These are phyloP conservation scores for Lachancea mirantina DNA, from an alignment of 805 yeast genomes.

Conservation along the genomic window DNA sequence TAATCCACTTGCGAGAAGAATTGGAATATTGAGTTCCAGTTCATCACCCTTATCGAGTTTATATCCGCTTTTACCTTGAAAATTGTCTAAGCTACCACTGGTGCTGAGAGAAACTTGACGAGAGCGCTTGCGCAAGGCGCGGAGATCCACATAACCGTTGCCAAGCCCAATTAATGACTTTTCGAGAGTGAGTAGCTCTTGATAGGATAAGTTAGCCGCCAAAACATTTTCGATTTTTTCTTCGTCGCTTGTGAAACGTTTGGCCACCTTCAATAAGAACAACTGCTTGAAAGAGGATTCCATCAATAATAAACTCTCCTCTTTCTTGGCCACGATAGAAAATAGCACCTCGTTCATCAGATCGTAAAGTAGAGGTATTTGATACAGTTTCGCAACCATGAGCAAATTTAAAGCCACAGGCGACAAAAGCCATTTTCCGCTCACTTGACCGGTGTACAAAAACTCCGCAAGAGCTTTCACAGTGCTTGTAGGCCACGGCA, in stretches of 20 bases:
- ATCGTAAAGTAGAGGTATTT: slow-evolving; percentile 63
- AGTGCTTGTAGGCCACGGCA: slow-evolving; percentile 59
- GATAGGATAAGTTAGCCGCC: slow-evolving; percentile 23
- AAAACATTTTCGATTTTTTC: slow-evolving; percentile 18
- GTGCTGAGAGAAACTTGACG: slow-evolving; percentile 27
- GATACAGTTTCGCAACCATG: slow-evolving; percentile 55
- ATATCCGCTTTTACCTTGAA: no score
- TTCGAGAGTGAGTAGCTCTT: slow-evolving; percentile 44
- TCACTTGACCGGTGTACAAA: slow-evolving; percentile 72
- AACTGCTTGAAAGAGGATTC: slow-evolving; percentile 23
- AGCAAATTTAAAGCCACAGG: slow-evolving; percentile 64
- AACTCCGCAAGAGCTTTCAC: slow-evolving; percentile 65
- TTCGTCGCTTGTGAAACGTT: slow-evolving; percentile 21
- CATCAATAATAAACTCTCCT: slow-evolving; percentile 35
- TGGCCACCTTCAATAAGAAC: slow-evolving; percentile 19
- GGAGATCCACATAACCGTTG: slow-evolving; percentile 56
- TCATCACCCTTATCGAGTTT: no score
- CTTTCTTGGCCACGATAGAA: slow-evolving; percentile 64
- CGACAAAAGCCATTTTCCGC: slow-evolving; percentile 62
- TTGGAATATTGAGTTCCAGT: slow-evolving; percentile 14
- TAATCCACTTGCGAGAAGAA: slow-evolving; percentile 22
- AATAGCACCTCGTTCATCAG: slow-evolving; percentile 61
- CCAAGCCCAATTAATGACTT: slow-evolving; percentile 53
- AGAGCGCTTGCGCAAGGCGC: slow-evolving; percentile 43
- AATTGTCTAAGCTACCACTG: no score